Base-by-base conservation (phyloP, 305 asterid genomes). In the Coffea humblotiana region DNA sequence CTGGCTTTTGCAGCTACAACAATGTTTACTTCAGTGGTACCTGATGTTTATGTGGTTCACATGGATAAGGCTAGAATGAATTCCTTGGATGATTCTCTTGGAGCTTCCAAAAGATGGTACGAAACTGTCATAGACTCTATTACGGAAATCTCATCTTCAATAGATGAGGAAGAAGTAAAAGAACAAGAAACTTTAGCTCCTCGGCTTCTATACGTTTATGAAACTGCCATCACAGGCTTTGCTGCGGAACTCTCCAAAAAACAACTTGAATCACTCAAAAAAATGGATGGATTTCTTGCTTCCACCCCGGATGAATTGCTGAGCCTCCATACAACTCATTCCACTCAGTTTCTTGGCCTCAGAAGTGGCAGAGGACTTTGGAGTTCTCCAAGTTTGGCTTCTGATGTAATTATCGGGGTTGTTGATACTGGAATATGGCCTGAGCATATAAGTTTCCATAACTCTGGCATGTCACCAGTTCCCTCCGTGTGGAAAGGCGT, bases 371-470 rank as follows among this genome's bases (percentile, higher is more conserved):
- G 16, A 49, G 97, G 96, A 82, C 85, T 92, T 18, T 93, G 97
- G 98, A 84, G 79, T 79, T 76, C 85, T 70, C 64, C 77, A 72
- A 90, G 86, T 78, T 87, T 92, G 47, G 92, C 91, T 21, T 81
- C 92, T 8, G 95, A 91, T 71, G 90, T 90, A 78, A 93, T 93
- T 25, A 88, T 93, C 25, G 97, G 97, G 9, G 81, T 91, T 2
- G 77, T 93, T 2, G 97, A 93, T 75, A 89, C 92, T 1, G 97
- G 97, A 71, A 93, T 91, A 82, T 91, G 97, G 95, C 97, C 97
- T 0, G 95, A 93, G 68, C 97, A 91, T 76, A 73, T 86, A 8
- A 91, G 95, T 77, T 91, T 91, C 78, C 80, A 66, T 0, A 84
- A 79, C 78, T 80, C 83, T 6, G 91, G 91, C 66, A 14, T 82